phyloP scores from a whole-genome alignment of 1,139 yeast genomes.

The Diutina mesorugosa region DNA sequence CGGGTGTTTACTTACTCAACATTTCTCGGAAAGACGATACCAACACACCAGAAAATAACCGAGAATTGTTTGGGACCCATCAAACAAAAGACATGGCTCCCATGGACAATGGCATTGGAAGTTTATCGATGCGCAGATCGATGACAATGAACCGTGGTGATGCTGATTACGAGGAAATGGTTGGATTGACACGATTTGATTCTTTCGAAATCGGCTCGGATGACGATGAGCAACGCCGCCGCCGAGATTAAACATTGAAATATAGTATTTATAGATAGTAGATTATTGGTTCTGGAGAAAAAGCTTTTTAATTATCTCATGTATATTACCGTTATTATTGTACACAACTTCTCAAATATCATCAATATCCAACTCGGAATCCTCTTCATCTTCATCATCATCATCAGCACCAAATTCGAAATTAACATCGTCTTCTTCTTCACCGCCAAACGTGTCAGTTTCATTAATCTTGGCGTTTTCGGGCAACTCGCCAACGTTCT shows the following conservation, averaged over 20 bases:
- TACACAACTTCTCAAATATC: conserved; percentile 28
- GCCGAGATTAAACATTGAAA: conserved; percentile 4
- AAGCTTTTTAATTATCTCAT: conserved; percentile 1
- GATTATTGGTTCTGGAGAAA: conserved; percentile 4
- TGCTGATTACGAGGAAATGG: conserved; percentile 37
- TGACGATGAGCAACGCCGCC: conserved; percentile 13
- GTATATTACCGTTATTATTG: not conserved
- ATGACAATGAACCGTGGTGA: conserved; percentile 43
- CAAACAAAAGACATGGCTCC: conserved; percentile 46
- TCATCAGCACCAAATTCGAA: conserved; percentile 97
- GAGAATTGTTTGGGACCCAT: conserved; percentile 56
- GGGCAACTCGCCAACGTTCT: conserved; percentile 93
- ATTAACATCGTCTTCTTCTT: conserved; percentile 94
- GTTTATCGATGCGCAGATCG: conserved; percentile 17
- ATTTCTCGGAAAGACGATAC: conserved; percentile 56
- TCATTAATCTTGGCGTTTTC: conserved; percentile 95
- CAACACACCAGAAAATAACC: conserved; percentile 5
- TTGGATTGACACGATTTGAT: conserved; percentile 49
- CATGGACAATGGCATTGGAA: conserved; percentile 76
- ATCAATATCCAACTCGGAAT: conserved; percentile 64
- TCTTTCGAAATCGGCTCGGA: conserved; percentile 45
- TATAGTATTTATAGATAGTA: not conserved
- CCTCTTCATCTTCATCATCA: conserved; percentile 62
- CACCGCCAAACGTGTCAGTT: conserved; percentile 94
- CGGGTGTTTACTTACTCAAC: conserved; percentile 78